phyloP scores from a whole-genome alignment of 108 stramenopile species.

The Cyclotella cryptica region DNA sequence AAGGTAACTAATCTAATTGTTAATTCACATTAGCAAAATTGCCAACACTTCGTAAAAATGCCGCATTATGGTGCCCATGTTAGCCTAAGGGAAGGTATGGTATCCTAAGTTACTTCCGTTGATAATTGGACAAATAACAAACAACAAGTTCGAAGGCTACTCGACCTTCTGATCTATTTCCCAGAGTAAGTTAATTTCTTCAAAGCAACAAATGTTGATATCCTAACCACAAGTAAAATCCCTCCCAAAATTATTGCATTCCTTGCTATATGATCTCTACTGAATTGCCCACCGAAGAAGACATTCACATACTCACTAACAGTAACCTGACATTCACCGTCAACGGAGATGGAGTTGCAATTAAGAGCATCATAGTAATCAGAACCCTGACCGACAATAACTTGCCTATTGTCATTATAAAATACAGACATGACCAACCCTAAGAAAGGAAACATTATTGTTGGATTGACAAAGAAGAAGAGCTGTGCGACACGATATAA shows the following conservation, averaged over 20 bases:
- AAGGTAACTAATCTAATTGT: too few relatives aligned
- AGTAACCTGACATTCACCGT: conserved; percentile 48
- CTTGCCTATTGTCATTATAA: conserved; percentile 44
- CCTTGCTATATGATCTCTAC: conserved; percentile 33
- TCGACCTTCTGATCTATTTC: conserved; percentile 26
- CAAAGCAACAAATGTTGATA: conserved; percentile 65
- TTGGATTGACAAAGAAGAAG: neutral
- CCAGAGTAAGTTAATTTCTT: conserved; percentile 53
- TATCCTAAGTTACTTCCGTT: too few relatives aligned
- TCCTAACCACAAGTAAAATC: conserved; percentile 56
- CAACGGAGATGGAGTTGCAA: conserved; percentile 16
- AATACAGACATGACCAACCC: conserved; percentile 62
- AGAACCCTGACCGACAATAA: conserved; percentile 53
- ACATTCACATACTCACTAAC: conserved; percentile 57
- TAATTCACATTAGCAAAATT: too few relatives aligned
- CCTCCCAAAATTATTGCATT: conserved; percentile 61
- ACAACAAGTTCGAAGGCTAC: too few relatives aligned
- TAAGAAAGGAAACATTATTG: too few relatives aligned
- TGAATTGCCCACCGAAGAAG: conserved; percentile 74
- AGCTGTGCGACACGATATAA: neutral
- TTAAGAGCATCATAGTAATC: conserved; percentile 59
- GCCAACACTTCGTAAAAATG: too few relatives aligned
- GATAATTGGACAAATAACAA: too few relatives aligned
- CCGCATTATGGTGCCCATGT: too few relatives aligned
- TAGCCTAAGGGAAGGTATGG: too few relatives aligned